Percentiles rank a stretch among this genome's conserved stretches.
These are phyloP conservation scores for Coemansia nantahalensis DNA, from an alignment of 192 early-diverging fungal species.

Conservation along the genomic window DNA sequence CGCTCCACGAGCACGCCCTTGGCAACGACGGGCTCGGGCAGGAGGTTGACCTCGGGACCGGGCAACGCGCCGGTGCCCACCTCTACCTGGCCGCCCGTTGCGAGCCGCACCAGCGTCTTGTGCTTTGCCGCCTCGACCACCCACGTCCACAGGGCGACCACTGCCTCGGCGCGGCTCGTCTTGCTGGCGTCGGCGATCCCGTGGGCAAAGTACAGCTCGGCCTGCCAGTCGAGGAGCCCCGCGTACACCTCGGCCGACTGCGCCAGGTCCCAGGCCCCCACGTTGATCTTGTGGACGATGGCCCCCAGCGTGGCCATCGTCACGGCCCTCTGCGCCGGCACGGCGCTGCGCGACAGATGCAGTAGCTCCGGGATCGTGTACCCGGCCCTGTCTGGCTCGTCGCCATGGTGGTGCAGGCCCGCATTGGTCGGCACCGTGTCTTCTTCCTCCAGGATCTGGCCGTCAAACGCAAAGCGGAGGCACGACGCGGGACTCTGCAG, in stretches of 20 bases:
- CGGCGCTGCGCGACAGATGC: constrained; percentile 75
- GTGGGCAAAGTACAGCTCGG: constrained; percentile 39
- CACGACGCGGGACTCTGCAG: constrained; percentile 42
- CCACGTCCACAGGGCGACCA: constrained; percentile 38
- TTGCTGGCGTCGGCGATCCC: constrained; percentile 26
- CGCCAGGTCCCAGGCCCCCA: constrained; percentile 38
- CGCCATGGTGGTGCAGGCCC: constrained; percentile 90
- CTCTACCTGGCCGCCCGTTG: constrained; percentile 31
- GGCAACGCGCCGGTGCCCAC: constrained; percentile 2
- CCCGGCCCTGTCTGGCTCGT: constrained; percentile 77
- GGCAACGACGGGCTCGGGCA: constrained; percentile 19
- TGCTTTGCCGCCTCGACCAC: constrained; percentile 45
- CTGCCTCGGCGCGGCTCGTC: constrained; percentile 23
- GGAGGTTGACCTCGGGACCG: constrained; percentile 29
- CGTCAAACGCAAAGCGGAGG: constrained; percentile 79
- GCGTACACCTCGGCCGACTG: constrained; percentile 27
- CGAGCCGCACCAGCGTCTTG: constrained; percentile 36
- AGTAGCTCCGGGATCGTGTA: constrained; percentile 83
- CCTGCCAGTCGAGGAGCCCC: constrained; percentile 43
- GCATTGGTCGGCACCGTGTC: constrained; percentile 56
- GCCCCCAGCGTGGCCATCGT: constrained; percentile 61
- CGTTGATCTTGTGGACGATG: constrained; percentile 53
- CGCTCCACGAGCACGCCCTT: constrained; percentile 33
- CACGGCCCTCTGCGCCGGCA: constrained; percentile 74
- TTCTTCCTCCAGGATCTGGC: constrained; percentile 59